These are phyloP conservation scores for Acorus calamus DNA, from an alignment of 106 monocot species.

Conservation along the genomic window DNA sequence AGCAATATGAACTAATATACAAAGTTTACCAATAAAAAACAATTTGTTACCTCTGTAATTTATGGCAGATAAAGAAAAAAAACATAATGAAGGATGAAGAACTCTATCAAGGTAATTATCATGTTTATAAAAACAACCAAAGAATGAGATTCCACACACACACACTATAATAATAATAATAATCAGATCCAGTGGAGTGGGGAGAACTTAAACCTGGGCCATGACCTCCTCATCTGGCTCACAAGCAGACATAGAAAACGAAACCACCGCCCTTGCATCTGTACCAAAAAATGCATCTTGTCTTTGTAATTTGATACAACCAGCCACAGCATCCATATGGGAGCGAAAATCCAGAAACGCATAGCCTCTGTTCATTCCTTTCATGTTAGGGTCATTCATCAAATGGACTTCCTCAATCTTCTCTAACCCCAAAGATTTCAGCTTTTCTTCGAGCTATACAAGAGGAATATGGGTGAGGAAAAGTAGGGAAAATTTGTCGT, in stretches of 20 bases:
- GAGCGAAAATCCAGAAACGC: conserved; percentile 29
- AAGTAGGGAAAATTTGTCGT: background rate
- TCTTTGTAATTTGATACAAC: conserved; percentile 16
- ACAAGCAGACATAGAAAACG: conserved; percentile 10
- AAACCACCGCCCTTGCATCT: conserved; percentile 15
- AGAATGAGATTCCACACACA: background rate
- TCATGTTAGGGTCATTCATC: conserved; percentile 11
- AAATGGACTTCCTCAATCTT: conserved; percentile 23
- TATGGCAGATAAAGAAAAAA: no score
- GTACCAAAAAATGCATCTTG: conserved; percentile 14
- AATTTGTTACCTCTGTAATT: no score
- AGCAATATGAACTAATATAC: no score
- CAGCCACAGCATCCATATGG: conserved; percentile 24
- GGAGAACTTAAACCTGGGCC: conserved; percentile 10
- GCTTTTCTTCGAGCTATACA: conserved; percentile 15
- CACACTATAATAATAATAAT: no score
- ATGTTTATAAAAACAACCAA: background rate
- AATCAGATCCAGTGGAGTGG: no score
- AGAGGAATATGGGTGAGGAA: background rate
- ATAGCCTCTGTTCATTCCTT: conserved; percentile 29
- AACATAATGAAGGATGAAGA: no score
- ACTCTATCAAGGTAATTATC: no score
- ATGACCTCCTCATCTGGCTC: conserved; percentile 16
- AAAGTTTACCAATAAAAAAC: no score
- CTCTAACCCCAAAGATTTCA: conserved; percentile 20